Evolutionary conservation across 2,329 filamentous ascomycete species (phyloP).

Genomic region (Paradendryphiella salina): DNA sequence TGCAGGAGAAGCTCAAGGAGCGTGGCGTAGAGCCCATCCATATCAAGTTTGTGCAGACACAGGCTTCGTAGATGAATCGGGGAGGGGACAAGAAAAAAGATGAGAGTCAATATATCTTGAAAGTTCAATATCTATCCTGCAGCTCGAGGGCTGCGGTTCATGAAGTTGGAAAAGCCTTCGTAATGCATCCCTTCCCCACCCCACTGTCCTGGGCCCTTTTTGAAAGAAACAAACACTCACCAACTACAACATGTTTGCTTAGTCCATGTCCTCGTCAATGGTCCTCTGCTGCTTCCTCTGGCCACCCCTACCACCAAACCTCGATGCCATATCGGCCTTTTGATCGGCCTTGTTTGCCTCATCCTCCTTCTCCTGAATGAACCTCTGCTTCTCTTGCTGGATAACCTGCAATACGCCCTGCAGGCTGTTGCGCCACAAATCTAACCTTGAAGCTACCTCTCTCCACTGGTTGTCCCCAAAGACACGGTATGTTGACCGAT

Average conservation of each 20-base stretch:
- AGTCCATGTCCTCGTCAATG: constrained; percentile 45
- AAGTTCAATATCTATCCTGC: constrained; percentile 40
- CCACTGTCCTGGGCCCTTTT: constrained; percentile 21
- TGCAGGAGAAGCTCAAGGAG: constrained; percentile 47
- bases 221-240: constrained; percentile 24
- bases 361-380: constrained; percentile 74
- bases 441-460: constrained; percentile 85
- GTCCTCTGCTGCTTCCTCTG: constrained; percentile 38
- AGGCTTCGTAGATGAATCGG: constrained; percentile 18
- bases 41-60: constrained; percentile 35
- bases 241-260: constrained; percentile 17
- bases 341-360: constrained; percentile 72
- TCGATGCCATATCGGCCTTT: constrained; percentile 55
- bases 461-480: constrained; percentile 99
- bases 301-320: constrained; percentile 31
- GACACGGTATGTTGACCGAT: constrained; percentile 93
- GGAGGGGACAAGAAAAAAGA: background rate
- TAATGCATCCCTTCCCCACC: constrained; percentile 30
- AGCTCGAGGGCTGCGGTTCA: constrained; percentile 37
- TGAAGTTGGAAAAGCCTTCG: constrained; percentile 34
- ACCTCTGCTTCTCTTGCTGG: constrained; percentile 78
- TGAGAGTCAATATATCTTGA: constrained; percentile 18
- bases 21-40: constrained; percentile 40
- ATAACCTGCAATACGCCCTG: constrained; percentile 77
- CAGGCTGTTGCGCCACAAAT: constrained; percentile 86